Base-by-base conservation (phyloP, 495 filamentous ascomycete genomes). In the Chaetomidium leptoderma region DNA sequence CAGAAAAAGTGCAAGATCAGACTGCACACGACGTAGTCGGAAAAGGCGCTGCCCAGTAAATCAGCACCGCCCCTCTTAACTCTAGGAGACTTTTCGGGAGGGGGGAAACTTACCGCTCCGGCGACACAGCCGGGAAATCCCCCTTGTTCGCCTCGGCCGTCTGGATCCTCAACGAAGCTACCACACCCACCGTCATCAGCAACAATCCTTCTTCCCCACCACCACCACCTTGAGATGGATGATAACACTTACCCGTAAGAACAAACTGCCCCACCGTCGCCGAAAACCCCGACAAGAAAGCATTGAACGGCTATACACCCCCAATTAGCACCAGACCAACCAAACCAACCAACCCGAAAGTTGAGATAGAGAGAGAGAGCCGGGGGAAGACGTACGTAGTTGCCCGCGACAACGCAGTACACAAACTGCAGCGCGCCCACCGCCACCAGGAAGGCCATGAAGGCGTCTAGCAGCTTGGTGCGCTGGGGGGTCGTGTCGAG, bases 1-100 rank as follows among this genome's bases (percentile, higher is more conserved):
- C 93, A 98, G 81, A 98, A 97, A 78, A 97, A 95, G 78, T 98
- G 93, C 72, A 98, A 74, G 66, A 98, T 88, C 71, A 98, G 66
- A 69, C 91, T 96, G 66, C 91, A 92, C 56, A 97, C 90, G 60
- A 97, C 85, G 66, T 86, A 98, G 79, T 98, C 93, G 64, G 93
- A 93, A 72, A 98, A 98, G 16, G 93, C 95, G 70, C 92, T 93
- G 63, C 57, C 11, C 13, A 62, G 23, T 37, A 14, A 47, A 60
- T 65, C 44, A 65, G 33, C 11, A 23, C n/a, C 44, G 0, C 10
- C 42, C 8, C 39, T 40, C n/a, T 29, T 4, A 11, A 1, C 21
- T 16, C 5, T 36, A 27, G 19, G 4, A 21, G 6, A 27, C 7
- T 9, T 27, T 14, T 19, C 27, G 4, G 14, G n/a, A 2, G 5